phyloP scores from a whole-genome alignment of 305 asterid species.

The Caryopteris hybrid region DNA sequence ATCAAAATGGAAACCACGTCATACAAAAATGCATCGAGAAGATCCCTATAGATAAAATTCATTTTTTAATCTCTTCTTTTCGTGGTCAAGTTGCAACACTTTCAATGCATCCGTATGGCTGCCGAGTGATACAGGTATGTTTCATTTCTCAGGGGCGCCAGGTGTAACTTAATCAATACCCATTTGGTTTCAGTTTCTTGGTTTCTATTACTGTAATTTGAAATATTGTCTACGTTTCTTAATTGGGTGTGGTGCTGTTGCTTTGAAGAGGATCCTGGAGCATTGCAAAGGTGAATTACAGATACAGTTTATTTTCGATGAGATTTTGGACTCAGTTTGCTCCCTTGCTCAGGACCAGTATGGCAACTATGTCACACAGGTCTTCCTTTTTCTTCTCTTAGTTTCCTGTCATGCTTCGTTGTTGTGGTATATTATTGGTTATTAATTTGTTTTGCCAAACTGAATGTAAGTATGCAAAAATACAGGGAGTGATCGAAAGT shows the following conservation, averaged over 20 bases:
- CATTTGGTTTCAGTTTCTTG: too few relatives aligned
- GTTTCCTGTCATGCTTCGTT: not conserved
- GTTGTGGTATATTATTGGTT: not conserved
- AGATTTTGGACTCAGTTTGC: conserved; percentile 73
- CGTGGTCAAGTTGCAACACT: conserved; percentile 61
- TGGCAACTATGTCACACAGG: conserved; percentile 60
- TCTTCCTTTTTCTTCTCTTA: conserved; percentile 6
- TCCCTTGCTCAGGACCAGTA: conserved; percentile 54
- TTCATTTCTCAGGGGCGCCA: not conserved
- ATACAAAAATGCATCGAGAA: conserved; percentile 73
- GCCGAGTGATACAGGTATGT: conserved; percentile 71
- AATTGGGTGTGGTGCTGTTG: not conserved
- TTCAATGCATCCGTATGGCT: conserved; percentile 79
- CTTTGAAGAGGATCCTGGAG: conserved; percentile 71
- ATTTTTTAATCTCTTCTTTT: conserved; percentile 50
- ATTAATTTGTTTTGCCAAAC: not conserved
- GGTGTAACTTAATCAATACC: not conserved
- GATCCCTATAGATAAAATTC: conserved; percentile 48
- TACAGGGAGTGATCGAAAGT: not conserved
- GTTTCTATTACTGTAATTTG: too few relatives aligned
- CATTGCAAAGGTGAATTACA: conserved; percentile 48
- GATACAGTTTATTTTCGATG: conserved; percentile 72
- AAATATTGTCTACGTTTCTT: too few relatives aligned
- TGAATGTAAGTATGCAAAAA: not conserved
- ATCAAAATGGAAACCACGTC: conserved; percentile 81